Base-by-base conservation (phyloP, 2,329 filamentous ascomycete species). In the Cryoendolithus antarcticus region DNA sequence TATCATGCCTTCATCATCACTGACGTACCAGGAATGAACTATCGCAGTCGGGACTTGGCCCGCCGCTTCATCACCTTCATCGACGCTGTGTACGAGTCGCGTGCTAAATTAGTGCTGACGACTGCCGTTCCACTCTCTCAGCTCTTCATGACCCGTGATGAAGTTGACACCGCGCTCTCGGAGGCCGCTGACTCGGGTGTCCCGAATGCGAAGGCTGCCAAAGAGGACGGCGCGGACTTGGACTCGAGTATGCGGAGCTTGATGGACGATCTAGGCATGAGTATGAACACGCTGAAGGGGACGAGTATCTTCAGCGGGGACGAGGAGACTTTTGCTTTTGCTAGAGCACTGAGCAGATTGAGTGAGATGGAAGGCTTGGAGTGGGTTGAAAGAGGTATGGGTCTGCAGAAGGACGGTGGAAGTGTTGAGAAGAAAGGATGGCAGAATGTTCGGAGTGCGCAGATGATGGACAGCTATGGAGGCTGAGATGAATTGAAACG, bases 11-110 rank as follows among this genome's bases (percentile, higher is more conserved):
- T 98, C 55, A 76, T 98, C 47, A 75, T 98, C 7, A 94, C 86
- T 0, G 82, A 88, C 37, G 79, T 96, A 1, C 91, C 91, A 0
- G 84, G 81, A 4, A 96, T 98, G 91, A 91, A 81, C 31, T 75
- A 86, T 48, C 76, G 77, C 39, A 77, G 86, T 55, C 77, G 91
- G 12, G 91, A 98, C 63, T 71, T 94, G 30, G 91, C 91, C 0
- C 70, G 91, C 9, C 74, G 91, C 4, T 95, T 98, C 62, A 98
- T 98, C 59, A 98, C 89, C 0, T 95, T 98, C 52, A 85, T 98
- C 48, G 91, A 98, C 58, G 89, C 91, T 4, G 81, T 95, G 4
- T 98, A 98, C 57, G 91, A 98, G 62, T 71, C 72, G 21, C 75
- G 89, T 61, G 88, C 86, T n/a, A 96, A 95, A 64, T 74, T 98